Conservation (phyloP, 768 basidiomycete genomes). For the Naganishia friedmannii region DNA sequence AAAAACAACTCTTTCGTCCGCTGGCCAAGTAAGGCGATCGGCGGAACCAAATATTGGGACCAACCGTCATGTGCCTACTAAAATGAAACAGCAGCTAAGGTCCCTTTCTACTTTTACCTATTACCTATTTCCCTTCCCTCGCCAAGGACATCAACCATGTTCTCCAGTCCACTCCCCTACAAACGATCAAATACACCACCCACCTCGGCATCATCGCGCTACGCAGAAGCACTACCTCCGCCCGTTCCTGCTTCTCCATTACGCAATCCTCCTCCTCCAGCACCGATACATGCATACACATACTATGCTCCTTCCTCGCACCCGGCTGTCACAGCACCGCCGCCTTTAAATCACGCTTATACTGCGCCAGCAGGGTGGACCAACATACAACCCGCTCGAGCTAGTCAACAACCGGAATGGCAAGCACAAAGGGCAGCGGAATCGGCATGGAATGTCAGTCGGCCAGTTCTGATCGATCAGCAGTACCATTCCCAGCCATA, state of each 20-base stretch:
- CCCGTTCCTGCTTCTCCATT: slow-evolving; percentile 1
- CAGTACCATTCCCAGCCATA: no score
- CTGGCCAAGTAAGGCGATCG: no score
- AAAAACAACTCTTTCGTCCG: no score
- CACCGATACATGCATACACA: neutral
- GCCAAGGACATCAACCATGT: neutral
- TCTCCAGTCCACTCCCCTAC: slow-evolving; percentile 14
- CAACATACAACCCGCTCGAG: no score
- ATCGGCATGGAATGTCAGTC: neutral
- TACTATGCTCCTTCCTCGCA: neutral
- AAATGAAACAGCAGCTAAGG: neutral
- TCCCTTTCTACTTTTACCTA: neutral
- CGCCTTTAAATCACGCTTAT: neutral
- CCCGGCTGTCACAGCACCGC: neutral
- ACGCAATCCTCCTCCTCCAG: neutral
- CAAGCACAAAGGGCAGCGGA: neutral
- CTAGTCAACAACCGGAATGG: no score
- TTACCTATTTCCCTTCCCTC: no score
- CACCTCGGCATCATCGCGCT: neutral
- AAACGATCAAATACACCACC: neutral
- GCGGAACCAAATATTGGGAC: no score
- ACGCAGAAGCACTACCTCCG: neutral
- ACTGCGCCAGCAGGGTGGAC: neutral
- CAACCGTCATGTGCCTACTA: no score
- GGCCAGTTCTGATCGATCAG: no score